A percentile compares a stretch with the other conserved stretches of the same genome.
Evolutionary conservation across 163 green algal species (phyloP).

Genomic region (Volvox carteri): DNA sequence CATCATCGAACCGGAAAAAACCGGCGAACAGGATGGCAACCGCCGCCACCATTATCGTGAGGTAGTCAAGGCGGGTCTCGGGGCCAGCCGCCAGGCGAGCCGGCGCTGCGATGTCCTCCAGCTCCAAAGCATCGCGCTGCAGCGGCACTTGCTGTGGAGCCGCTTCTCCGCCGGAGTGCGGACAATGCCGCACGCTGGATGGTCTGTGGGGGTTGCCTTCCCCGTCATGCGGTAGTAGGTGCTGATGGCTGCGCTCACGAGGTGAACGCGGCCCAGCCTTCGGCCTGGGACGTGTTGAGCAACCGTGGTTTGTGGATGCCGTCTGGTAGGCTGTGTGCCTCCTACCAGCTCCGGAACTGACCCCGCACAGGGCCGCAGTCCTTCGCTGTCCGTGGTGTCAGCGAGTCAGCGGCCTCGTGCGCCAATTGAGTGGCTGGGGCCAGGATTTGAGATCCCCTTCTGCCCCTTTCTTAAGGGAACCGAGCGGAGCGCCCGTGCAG

Average conservation of each 20-base stretch:
- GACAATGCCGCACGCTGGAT: conserved; percentile 5
- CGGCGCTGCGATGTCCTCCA: too few species aligned
- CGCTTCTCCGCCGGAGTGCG: neutral
- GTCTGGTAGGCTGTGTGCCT: neutral
- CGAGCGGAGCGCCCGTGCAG: neutral
- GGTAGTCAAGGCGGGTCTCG: too few species aligned
- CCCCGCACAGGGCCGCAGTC: neutral
- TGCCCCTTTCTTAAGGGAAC: neutral
- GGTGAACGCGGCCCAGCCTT: conserved; percentile 2
- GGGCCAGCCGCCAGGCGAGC: too few species aligned
- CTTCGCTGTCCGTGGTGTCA: neutral
- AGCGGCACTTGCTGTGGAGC: too few species aligned
- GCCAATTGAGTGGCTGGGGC: neutral
- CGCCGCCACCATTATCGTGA: too few species aligned
- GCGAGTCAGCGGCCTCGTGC: neutral
- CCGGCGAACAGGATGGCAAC: too few species aligned
- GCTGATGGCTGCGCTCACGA: too few species aligned
- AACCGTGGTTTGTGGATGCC: neutral
- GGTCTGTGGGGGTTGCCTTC: neutral
- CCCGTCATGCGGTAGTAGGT: neutral
- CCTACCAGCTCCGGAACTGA: conserved; percentile 1
- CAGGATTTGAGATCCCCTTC: neutral
- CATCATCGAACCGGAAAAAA: too few species aligned
- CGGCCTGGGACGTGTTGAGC: neutral
- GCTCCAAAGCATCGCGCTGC: too few species aligned